phyloP scores from a whole-genome alignment of 108 stramenopile species.

The Cyclotella sp. region DNA sequence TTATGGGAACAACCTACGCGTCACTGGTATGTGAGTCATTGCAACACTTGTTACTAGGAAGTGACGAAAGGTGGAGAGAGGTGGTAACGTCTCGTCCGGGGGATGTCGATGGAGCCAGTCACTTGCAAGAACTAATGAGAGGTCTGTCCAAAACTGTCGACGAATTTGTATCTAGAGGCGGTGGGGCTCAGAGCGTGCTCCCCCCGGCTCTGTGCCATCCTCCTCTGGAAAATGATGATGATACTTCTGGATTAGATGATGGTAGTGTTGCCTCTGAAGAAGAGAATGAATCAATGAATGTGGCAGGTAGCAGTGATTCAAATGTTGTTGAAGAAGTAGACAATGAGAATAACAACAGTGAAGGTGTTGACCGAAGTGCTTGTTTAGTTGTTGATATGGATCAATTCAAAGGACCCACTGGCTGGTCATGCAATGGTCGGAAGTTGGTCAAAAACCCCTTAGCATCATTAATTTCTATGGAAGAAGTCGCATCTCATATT shows the following conservation, averaged over 20 bases:
- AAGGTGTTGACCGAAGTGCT: constrained; percentile 7
- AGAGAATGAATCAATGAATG: constrained; percentile 7
- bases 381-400: constrained; percentile 39
- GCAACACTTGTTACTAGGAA: constrained; percentile 71
- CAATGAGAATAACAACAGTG: constrained; percentile 28
- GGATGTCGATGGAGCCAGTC: constrained; percentile 27
- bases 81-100: constrained; percentile 44
- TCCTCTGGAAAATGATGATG: constrained; percentile 36
- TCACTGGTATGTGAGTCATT: constrained; percentile 69
- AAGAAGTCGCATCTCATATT: constrained; percentile 43
- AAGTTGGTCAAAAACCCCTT: constrained; percentile 63
- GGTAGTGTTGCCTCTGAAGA: constrained; percentile 30
- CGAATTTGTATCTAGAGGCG: constrained; percentile 42
- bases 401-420: constrained; percentile 53
- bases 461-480: constrained; percentile 57
- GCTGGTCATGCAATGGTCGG: constrained; percentile 33
- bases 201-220: constrained; percentile 69
- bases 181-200: constrained; percentile 62
- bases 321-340: background rate
- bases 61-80: constrained; percentile 70
- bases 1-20: constrained; percentile 89
- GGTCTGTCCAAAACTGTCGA: constrained; percentile 54
- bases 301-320: constrained; percentile 19
- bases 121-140: constrained; percentile 57
- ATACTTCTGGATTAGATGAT: constrained; percentile 22